phyloP scores from a whole-genome alignment of 2,329 filamentous ascomycete species.

The Neurospora crassa region DNA sequence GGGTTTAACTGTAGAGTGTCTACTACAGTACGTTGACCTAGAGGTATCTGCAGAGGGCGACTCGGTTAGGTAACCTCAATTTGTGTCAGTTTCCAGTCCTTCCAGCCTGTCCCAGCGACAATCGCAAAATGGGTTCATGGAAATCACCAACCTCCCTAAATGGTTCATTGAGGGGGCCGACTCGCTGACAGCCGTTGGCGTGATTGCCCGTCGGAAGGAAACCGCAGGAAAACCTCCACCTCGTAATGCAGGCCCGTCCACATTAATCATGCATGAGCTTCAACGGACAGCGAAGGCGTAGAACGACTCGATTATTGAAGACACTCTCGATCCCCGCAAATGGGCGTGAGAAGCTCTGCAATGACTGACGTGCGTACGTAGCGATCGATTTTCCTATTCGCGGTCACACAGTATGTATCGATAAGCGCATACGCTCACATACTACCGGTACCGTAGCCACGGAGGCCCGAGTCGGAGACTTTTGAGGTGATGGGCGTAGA shows the following conservation, averaged over 20 bases:
- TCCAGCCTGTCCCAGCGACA: neutral
- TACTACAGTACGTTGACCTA: no score
- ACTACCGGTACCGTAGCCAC: neutral
- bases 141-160: neutral
- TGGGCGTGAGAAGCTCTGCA: neutral
- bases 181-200: neutral
- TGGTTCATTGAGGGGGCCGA: neutral
- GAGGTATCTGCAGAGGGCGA: no score
- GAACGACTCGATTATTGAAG: neutral
- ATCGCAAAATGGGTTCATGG: neutral
- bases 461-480: neutral
- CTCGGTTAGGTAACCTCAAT: neutral
- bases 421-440: neutral
- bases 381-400: neutral
- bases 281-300: neutral
- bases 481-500: neutral
- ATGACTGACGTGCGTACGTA: neutral
- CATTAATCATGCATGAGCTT: neutral
- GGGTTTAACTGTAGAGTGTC: neutral
- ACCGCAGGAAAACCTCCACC: neutral
- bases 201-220: neutral
- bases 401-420: neutral
- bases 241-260: neutral
- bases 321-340: neutral
- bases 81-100: neutral